Conservation (phyloP, 108 stramenopile genomes). For the Pseudonitzschia multiseries region DNA sequence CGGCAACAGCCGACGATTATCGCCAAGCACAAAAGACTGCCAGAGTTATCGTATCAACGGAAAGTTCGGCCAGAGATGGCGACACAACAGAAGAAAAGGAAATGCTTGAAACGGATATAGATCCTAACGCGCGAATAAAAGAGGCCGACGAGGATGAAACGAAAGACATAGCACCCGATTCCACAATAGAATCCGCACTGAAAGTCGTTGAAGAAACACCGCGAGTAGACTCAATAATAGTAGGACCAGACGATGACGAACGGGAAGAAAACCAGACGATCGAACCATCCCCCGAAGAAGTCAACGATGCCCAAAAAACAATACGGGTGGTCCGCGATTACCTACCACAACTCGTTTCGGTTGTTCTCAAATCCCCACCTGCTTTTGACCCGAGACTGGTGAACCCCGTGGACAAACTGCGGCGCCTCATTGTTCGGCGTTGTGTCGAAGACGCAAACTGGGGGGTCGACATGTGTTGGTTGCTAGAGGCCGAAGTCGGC, state of each 20-base stretch:
- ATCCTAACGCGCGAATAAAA: slow-evolving; percentile 7
- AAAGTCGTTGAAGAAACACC: slow-evolving; percentile 11
- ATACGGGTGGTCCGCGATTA: slow-evolving; percentile 58
- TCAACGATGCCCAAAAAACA: slow-evolving; percentile 35
- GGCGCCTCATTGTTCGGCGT: slow-evolving; percentile 57
- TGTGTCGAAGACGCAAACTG: slow-evolving; percentile 74
- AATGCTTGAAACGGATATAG: slow-evolving; percentile 27
- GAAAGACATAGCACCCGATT: too few relatives aligned
- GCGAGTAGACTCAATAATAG: slow-evolving; percentile 18
- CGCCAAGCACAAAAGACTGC: background rate
- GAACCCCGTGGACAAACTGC: slow-evolving; percentile 75
- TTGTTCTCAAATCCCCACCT: slow-evolving; percentile 76
- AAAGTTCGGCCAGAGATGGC: background rate
- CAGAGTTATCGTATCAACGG: slow-evolving; percentile 24
- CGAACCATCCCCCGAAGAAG: slow-evolving; percentile 22
- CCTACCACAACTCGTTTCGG: slow-evolving; percentile 83
- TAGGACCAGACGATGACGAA: slow-evolving; percentile 7
- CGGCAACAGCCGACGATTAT: background rate
- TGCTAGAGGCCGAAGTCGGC: slow-evolving; percentile 89
- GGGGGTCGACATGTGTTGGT: slow-evolving; percentile 87
- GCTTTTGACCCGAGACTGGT: slow-evolving; percentile 50
- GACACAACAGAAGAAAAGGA: slow-evolving; percentile 4
- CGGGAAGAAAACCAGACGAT: background rate
- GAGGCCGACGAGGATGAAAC: background rate
- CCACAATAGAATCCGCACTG: too few relatives aligned